These are phyloP conservation scores for Tuber magnatum DNA, from an alignment of 495 filamentous ascomycete species.

Conservation along the genomic window DNA sequence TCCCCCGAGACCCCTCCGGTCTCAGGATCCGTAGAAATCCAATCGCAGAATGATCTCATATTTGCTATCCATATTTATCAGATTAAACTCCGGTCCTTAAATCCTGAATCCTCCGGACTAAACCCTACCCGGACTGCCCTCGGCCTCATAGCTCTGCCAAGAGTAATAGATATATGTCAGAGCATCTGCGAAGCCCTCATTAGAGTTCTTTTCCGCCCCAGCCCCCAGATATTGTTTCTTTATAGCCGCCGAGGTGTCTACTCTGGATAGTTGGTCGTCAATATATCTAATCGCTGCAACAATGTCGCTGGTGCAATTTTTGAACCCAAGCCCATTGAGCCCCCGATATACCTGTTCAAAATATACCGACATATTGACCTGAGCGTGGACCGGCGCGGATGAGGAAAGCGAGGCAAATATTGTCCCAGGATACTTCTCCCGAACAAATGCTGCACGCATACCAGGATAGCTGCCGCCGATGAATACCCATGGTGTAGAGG, in stretches of 20 bases:
- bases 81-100: not conserved
- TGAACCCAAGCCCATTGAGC: constrained; percentile 48
- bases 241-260: constrained; percentile 43
- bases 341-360: constrained; percentile 51
- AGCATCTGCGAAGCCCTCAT: constrained; percentile 47
- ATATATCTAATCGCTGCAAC: constrained; percentile 50
- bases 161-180: constrained; percentile 45
- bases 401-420: constrained; percentile 51
- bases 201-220: constrained; percentile 48
- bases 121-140: constrained; percentile 15
- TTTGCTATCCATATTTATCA: not conserved
- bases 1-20: constrained; percentile 17
- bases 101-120: not conserved
- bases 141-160: constrained; percentile 42
- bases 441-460: constrained; percentile 51
- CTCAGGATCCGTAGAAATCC: constrained; percentile 21
- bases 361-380: constrained; percentile 51
- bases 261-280: constrained; percentile 45
- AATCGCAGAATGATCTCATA: constrained; percentile 26
- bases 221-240: constrained; percentile 50
- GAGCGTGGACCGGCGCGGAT: constrained; percentile 53
- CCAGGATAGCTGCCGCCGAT: constrained; percentile 56
- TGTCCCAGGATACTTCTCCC: constrained; percentile 53
- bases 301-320: constrained; percentile 52
- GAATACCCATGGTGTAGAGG: constrained; percentile 53